A percentile compares a stretch with the other conserved stretches of the same genome.
Evolutionary conservation across 1,284 basidiomycete species (phyloP).

Genomic region (Trametes versicolor): DNA sequence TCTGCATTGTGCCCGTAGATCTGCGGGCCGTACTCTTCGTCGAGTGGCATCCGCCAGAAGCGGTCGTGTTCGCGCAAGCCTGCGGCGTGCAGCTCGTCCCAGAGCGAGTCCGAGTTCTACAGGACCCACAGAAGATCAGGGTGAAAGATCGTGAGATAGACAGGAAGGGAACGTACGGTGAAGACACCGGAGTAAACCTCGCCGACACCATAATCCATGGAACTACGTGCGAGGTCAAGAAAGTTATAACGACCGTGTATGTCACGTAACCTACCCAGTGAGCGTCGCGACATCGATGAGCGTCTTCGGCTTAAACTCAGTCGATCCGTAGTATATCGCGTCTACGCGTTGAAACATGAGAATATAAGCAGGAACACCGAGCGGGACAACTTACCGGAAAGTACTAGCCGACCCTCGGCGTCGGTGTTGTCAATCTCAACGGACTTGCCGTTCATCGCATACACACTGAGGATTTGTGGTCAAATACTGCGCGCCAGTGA

Average conservation of each 20-base stretch:
- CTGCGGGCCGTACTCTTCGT: constrained; percentile 82
- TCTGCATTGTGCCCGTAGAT: constrained; percentile 86
- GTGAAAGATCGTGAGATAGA: not conserved
- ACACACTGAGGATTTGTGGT: constrained; percentile 58
- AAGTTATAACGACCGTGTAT: no score
- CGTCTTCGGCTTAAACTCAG: constrained; percentile 83
- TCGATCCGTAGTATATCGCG: constrained; percentile 87
- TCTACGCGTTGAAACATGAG: constrained; percentile 53
- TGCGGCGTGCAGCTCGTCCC: constrained; percentile 76
- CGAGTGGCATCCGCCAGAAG: constrained; percentile 88
- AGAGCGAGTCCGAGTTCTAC: constrained; percentile 78
- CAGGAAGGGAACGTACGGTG: constrained; percentile 57
- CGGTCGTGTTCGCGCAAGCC: constrained; percentile 82
- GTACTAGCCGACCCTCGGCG: constrained; percentile 85
- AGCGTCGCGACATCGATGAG: constrained; percentile 89
- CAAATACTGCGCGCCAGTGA: not conserved
- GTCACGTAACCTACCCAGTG: constrained; percentile 58
- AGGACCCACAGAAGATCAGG: not conserved
- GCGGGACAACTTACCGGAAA: constrained; percentile 61
- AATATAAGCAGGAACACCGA: not conserved
- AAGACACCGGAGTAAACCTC: constrained; percentile 84
- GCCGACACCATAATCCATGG: constrained; percentile 75
- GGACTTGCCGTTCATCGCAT: constrained; percentile 90
- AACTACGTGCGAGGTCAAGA: constrained; percentile 49
- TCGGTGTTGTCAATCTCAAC: constrained; percentile 93